A percentile compares a stretch with the other conserved stretches of the same genome.
Conservation (phyloP, 2,329 filamentous ascomycete species). For the Thelonectria olida region DNA sequence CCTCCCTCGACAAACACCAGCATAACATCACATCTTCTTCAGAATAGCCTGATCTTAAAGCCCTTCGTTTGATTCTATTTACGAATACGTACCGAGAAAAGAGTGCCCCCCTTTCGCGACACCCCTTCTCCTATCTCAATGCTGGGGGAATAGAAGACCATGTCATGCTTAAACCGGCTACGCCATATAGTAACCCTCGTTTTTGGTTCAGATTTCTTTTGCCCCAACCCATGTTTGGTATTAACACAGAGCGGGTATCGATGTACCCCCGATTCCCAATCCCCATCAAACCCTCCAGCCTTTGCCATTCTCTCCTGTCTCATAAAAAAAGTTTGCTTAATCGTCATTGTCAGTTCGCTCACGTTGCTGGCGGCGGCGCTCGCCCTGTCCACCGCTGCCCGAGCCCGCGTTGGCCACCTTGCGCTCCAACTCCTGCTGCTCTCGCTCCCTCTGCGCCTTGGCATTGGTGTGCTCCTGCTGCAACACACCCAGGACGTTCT, state of each 20-base stretch:
- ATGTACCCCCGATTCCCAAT: constrained; percentile 34
- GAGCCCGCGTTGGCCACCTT: constrained; percentile 62
- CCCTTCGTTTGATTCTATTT: constrained; percentile 25
- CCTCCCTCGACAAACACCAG: neutral
- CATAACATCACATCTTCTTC: neutral
- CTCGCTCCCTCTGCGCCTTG: constrained; percentile 79
- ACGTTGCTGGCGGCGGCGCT: constrained; percentile 49
- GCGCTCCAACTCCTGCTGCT: constrained; percentile 75
- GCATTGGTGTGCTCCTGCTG: constrained; percentile 84
- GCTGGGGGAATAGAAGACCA: constrained; percentile 39
- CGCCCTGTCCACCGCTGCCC: constrained; percentile 44
- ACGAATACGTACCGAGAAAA: constrained; percentile 9
- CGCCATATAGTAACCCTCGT: constrained; percentile 47
- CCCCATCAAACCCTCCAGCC: constrained; percentile 2
- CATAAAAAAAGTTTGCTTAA: constrained; percentile 44
- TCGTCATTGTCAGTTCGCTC: constrained; percentile 67
- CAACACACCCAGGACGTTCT: constrained; percentile 80
- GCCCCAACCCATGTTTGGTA: constrained; percentile 41
- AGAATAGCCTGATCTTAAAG: constrained; percentile 2
- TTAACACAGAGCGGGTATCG: constrained; percentile 45
- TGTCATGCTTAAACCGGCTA: constrained; percentile 48
- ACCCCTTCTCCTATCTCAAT: constrained; percentile 18
- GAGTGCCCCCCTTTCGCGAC: constrained; percentile 9
- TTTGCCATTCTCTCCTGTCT: constrained; percentile 26
- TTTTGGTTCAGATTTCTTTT: constrained; percentile 40